Evolutionary conservation across 2,329 filamentous ascomycete species (phyloP), one percentile per base, ranked within the genome.

Genomic region (Corniculantispora saksenae): DNA sequence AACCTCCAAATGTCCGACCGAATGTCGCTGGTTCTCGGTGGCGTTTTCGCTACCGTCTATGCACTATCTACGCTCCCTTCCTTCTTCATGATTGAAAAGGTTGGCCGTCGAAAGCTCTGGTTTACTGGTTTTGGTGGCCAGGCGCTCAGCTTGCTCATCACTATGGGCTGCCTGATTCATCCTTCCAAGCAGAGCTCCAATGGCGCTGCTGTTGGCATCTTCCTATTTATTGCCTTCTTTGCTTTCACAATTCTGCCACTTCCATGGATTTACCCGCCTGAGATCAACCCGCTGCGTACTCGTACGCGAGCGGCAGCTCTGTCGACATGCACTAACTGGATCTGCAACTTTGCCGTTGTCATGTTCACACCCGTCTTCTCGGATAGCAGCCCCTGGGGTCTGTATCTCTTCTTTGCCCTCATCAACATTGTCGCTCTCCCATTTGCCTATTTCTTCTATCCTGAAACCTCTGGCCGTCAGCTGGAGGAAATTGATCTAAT

Each of bases 191-290:
- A 86, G 0, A 80, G 88, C 8, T 87, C 88, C 3, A 91, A 90
- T 72, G 89, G 89, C 40, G 87, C 89, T 0, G 87, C 87, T 1
- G 87, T 89, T 3, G 88, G 88, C 64, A 77, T 91, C 15, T 91
- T 91, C 77, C 83, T 87, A 3, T 91, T 90, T 76, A 91, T 91
- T 70, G 86, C 87, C 5, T 88, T 87, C 63, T 91, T 90, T 68
- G 89, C 88, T 40, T 87, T 87, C 0, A 87, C 86, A 1, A 89
- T 86, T 83, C 73, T 89, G 8, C 86, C 87, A 19, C 80, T 89
- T 27, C 87, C 87, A 0, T 90, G 86, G 86, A 70, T 86, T 69
- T 84, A 83, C 67, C 81, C 84, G 1, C 84, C 84, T 50, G 82
- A 86, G 68, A 79, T 86, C 67, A 85, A 85, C 72, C 80, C 82